These are phyloP conservation scores for Fraxinus floribunda DNA, from an alignment of 305 asterid genomes.

Conservation along the genomic window DNA sequence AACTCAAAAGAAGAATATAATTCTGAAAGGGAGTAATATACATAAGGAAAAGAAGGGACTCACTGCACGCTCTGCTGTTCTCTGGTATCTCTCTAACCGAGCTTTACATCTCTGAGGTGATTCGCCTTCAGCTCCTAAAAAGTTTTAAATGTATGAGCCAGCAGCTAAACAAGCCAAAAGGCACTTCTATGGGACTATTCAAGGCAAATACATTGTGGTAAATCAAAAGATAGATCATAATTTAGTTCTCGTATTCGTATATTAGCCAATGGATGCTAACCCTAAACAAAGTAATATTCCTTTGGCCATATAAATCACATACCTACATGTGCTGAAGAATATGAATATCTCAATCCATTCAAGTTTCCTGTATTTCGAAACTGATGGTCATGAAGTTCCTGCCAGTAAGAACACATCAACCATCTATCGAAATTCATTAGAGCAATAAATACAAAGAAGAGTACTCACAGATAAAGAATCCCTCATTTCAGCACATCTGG, in stretches of 20 bases:
- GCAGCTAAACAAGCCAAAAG: slow-evolving; percentile 22
- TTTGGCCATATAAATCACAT: slow-evolving; percentile 30
- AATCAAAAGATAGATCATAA: slow-evolving; percentile 11
- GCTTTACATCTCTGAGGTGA: slow-evolving; percentile 90
- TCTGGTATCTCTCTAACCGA: slow-evolving; percentile 83
- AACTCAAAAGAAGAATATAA: neutral
- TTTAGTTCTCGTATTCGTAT: slow-evolving; percentile 8
- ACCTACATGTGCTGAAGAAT: slow-evolving; percentile 57
- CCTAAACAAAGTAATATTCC: slow-evolving; percentile 8
- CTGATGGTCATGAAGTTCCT: slow-evolving; percentile 45
- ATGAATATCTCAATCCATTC: slow-evolving; percentile 45
- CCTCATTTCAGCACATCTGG: slow-evolving; percentile 50
- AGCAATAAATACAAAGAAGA: slow-evolving; percentile 24
- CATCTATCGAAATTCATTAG: slow-evolving; percentile 22
- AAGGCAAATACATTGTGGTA: slow-evolving; percentile 7
- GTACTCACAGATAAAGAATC: slow-evolving; percentile 67
- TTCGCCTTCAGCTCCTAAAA: slow-evolving; percentile 76
- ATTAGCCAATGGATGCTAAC: slow-evolving; percentile 3
- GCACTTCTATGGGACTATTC: slow-evolving; percentile 12
- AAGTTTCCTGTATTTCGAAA: slow-evolving; percentile 43
- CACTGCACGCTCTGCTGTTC: slow-evolving; percentile 95
- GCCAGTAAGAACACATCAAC: slow-evolving; percentile 29
- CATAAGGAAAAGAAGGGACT: slow-evolving; percentile 31
- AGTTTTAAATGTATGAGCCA: slow-evolving; percentile 25
- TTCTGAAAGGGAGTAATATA: slow-evolving; percentile 16